Conservation (phyloP, 2,329 filamentous ascomycete species). For the Cladosporium sp. region DNA sequence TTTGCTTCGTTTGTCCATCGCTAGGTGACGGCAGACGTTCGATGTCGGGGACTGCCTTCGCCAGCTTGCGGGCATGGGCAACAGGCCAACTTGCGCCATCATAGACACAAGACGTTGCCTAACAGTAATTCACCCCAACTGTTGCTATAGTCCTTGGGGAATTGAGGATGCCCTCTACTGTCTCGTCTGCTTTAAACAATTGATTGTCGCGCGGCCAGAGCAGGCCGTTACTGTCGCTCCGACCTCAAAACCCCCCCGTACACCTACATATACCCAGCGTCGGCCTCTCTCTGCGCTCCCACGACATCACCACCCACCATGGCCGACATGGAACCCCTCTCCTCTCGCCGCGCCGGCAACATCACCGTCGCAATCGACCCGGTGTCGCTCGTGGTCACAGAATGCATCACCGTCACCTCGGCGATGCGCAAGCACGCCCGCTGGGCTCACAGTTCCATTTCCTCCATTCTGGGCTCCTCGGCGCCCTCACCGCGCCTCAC, state of each 20-base stretch:
- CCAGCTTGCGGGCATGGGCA: background rate
- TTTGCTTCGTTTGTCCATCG: too few species aligned
- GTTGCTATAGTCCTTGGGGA: background rate
- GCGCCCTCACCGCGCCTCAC: conserved; percentile 13
- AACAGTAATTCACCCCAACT: background rate
- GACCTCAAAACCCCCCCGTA: background rate
- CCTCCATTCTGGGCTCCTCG: conserved; percentile 70
- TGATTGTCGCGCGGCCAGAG: background rate
- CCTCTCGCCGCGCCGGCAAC: background rate
- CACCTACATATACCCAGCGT: conserved; percentile 4
- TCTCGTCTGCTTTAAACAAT: background rate
- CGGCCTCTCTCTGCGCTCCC: background rate
- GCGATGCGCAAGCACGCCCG: conserved; percentile 96
- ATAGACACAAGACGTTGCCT: background rate
- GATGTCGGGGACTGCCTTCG: background rate
- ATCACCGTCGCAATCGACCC: conserved; percentile 32
- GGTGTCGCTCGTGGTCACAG: conserved; percentile 73
- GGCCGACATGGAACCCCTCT: conserved; percentile 2
- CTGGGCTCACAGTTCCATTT: conserved; percentile 92
- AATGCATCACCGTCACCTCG: conserved; percentile 97
- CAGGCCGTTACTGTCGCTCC: background rate
- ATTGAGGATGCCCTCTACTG: background rate
- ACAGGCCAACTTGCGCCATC: background rate
- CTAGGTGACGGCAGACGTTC: too few species aligned
- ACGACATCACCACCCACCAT: background rate